Evolutionary conservation across 2,329 filamentous ascomycete species (phyloP).

Genomic region (Leptoxyphium fumago): DNA sequence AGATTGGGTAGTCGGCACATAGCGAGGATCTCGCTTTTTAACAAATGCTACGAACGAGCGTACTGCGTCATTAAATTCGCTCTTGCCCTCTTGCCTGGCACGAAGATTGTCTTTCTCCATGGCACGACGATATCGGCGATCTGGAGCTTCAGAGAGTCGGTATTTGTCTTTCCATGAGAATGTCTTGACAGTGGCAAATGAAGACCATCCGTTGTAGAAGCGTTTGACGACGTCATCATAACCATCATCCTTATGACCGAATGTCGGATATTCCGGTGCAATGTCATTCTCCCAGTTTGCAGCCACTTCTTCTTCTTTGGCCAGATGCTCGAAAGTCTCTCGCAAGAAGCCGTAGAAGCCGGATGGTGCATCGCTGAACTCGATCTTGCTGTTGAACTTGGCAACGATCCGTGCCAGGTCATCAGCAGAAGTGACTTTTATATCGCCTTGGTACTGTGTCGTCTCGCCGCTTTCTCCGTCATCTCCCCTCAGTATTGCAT

Average conservation of each 20-base stretch:
- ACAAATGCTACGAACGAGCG: constrained; percentile 75
- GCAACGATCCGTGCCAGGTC: constrained; percentile 67
- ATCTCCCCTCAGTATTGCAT: constrained; percentile 61
- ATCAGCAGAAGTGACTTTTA: constrained; percentile 62
- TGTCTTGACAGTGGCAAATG: constrained; percentile 69
- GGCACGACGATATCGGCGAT: constrained; percentile 62
- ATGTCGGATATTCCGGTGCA: constrained; percentile 58
- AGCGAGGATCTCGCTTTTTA: constrained; percentile 80
- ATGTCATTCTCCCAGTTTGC: constrained; percentile 52
- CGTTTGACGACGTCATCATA: constrained; percentile 63
- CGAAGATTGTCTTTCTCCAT: constrained; percentile 96
- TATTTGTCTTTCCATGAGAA: constrained; percentile 87
- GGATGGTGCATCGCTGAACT: constrained; percentile 62
- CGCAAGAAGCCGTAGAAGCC: constrained; percentile 76
- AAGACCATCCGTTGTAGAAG: constrained; percentile 71
- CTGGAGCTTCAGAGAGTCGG: constrained; percentile 69
- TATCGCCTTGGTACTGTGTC: constrained; percentile 48
- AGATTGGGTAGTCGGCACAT: constrained; percentile 59
- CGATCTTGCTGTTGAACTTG: constrained; percentile 62
- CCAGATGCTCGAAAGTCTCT: constrained; percentile 65
- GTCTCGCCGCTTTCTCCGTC: constrained; percentile 35
- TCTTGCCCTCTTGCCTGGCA: constrained; percentile 62
- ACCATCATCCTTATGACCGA: constrained; percentile 59
- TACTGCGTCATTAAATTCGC: constrained; percentile 88
- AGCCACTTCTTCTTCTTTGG: constrained; percentile 63